Evolutionary conservation across 495 filamentous ascomycete genomes (phyloP).

Genomic region (Geoglossum glabrum): DNA sequence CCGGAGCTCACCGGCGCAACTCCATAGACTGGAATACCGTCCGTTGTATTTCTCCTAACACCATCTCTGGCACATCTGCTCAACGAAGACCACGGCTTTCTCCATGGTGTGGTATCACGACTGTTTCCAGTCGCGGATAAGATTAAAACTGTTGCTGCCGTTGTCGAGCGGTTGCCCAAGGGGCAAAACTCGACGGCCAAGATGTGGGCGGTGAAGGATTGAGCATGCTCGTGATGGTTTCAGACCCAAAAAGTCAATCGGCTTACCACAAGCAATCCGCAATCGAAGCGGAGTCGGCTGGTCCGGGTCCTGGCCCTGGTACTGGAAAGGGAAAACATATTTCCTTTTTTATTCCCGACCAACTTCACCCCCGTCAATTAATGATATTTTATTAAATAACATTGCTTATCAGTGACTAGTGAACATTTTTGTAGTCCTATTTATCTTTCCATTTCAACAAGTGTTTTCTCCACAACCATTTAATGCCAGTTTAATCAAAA

Average conservation of each 20-base stretch:
- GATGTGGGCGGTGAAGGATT: neutral
- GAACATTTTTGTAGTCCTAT: no score
- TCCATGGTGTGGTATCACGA: neutral
- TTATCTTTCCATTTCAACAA: no score
- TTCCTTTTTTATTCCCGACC: neutral
- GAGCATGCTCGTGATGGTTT: neutral
- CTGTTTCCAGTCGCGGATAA: neutral
- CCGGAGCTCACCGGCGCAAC: neutral
- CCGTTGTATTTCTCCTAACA: conserved; percentile 1
- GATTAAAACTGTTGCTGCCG: conserved; percentile 1
- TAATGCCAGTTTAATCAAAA: no score
- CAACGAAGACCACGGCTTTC: neutral
- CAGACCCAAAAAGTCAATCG: neutral
- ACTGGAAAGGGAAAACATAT: neutral
- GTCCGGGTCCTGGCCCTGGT: no score
- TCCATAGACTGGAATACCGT: neutral
- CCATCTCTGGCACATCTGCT: conserved; percentile 1
- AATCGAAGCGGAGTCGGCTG: no score
- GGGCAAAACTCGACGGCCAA: neutral
- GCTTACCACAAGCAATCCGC: neutral
- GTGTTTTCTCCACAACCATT: no score
- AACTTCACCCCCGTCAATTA: no score
- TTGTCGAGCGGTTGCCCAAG: conserved; percentile 1
- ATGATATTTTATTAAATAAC: no score
- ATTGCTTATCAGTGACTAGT: no score